Percentiles rank a stretch among this genome's conserved stretches.
Conservation (phyloP, 75 land plant genomes). For the Isoetes taiwanensis region DNA sequence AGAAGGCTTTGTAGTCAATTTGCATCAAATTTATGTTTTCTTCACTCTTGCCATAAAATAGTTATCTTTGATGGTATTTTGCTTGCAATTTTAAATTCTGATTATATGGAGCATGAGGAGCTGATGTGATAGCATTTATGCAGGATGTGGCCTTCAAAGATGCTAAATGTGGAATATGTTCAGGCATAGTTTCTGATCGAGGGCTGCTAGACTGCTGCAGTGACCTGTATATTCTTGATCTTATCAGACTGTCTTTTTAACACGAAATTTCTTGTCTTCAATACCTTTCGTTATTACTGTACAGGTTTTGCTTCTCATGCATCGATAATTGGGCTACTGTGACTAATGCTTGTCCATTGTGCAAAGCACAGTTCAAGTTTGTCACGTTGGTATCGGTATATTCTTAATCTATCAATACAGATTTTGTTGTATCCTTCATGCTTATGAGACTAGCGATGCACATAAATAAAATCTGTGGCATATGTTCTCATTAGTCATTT, state of each 20-base stretch:
- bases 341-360: conserved; percentile 85
- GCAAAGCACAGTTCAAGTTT: conserved; percentile 71
- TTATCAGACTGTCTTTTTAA: neutral
- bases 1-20: too few species aligned
- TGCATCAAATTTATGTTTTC: too few species aligned
- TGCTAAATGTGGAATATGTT: conserved; percentile 28
- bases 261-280: neutral
- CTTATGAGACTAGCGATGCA: neutral
- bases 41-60: too few species aligned
- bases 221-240: conserved; percentile 14
- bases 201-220: conserved; percentile 31
- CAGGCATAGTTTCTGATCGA: conserved; percentile 7
- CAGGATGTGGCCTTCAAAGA: conserved; percentile 12
- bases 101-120: too few species aligned
- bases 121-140: too few species aligned
- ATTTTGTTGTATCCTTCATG: neutral
- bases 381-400: conserved; percentile 80
- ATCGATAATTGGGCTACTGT: conserved; percentile 97
- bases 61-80: too few species aligned
- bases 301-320: conserved; percentile 93
- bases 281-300: too few species aligned
- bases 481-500: neutral
- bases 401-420: too few species aligned
- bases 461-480: neutral
- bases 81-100: too few species aligned